Evolutionary conservation across 768 basidiomycete species (phyloP).

Genomic region (Tulasnella sp.): DNA sequence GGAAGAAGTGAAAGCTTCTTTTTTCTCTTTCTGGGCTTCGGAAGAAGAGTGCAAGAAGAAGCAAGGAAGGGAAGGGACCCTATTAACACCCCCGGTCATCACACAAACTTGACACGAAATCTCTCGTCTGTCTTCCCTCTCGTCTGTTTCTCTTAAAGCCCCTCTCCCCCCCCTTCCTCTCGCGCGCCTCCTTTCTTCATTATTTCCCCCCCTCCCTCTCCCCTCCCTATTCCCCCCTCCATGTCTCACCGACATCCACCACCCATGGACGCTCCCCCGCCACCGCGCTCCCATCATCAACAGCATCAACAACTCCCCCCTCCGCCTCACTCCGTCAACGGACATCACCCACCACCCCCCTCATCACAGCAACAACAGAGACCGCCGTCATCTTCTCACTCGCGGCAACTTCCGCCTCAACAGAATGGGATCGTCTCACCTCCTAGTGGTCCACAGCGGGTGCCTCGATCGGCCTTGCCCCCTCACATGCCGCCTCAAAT

Average conservation of each 20-base stretch:
- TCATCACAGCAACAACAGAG: neutral
- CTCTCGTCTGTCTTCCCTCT: no score
- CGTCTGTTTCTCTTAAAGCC: slow-evolving; percentile 22
- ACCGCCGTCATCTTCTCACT: slow-evolving; percentile 27
- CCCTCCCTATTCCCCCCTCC: neutral
- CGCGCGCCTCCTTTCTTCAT: slow-evolving; percentile 26
- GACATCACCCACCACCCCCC: neutral
- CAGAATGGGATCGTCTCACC: slow-evolving; percentile 22
- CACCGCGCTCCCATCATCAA: neutral
- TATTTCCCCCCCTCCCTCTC: neutral
- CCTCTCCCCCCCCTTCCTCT: slow-evolving; percentile 33
- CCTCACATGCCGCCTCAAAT: neutral
- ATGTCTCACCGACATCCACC: neutral
- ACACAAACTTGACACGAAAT: no score
- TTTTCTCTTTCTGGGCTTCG: no score
- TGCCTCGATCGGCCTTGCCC: neutral
- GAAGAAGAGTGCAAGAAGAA: no score
- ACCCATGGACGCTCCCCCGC: neutral
- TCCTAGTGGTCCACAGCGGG: slow-evolving; percentile 19
- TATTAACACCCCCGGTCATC: no score
- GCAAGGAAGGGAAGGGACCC: no score
- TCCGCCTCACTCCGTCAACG: neutral
- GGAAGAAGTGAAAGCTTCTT: no score
- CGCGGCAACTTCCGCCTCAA: slow-evolving; percentile 27
- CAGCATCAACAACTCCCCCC: neutral